Evolutionary conservation across 1,139 yeast species (phyloP).

Genomic region (Trichomonascaceae sp.): DNA sequence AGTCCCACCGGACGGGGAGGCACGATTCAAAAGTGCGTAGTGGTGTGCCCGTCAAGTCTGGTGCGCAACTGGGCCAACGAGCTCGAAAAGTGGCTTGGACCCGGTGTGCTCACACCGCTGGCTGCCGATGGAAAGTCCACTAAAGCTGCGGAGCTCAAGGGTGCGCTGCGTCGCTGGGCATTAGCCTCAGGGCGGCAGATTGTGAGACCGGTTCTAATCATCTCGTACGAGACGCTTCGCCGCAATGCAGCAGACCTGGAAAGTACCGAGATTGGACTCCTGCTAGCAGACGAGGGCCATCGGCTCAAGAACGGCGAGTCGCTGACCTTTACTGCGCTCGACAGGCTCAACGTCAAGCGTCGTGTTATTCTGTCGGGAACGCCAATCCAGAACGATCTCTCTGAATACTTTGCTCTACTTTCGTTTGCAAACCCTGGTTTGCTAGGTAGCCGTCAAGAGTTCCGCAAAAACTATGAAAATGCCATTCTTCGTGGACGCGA

Average conservation of each 20-base stretch:
- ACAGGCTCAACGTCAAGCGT: slow-evolving; percentile 69
- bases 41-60: slow-evolving; percentile 90
- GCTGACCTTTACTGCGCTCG: slow-evolving; percentile 76
- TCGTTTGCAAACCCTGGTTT: slow-evolving; percentile 94
- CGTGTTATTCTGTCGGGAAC: slow-evolving; percentile 93
- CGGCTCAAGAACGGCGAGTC: slow-evolving; percentile 91
- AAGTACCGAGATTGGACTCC: slow-evolving; percentile 71
- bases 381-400: slow-evolving; percentile 91
- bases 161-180: slow-evolving; percentile 75
- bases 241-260: slow-evolving; percentile 69
- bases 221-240: slow-evolving; percentile 90
- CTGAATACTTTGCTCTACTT: slow-evolving; percentile 84
- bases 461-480: slow-evolving; percentile 72
- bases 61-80: slow-evolving; percentile 98
- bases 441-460: slow-evolving; percentile 72
- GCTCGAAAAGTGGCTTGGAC: slow-evolving; percentile 89
- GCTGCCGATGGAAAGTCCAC: slow-evolving; percentile 79
- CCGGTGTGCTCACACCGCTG: slow-evolving; percentile 73
- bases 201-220: slow-evolving; percentile 85
- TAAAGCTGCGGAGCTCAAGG: slow-evolving; percentile 41
- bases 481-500: slow-evolving; percentile 79
- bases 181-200: slow-evolving; percentile 77
- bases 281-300: slow-evolving; percentile 96
- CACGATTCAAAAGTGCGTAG: slow-evolving; percentile 79
- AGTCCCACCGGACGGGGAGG: slow-evolving; percentile 72